Base-by-base conservation (phyloP, 306 rosid genomes). In the Ammopiptanthus mongolicus region DNA sequence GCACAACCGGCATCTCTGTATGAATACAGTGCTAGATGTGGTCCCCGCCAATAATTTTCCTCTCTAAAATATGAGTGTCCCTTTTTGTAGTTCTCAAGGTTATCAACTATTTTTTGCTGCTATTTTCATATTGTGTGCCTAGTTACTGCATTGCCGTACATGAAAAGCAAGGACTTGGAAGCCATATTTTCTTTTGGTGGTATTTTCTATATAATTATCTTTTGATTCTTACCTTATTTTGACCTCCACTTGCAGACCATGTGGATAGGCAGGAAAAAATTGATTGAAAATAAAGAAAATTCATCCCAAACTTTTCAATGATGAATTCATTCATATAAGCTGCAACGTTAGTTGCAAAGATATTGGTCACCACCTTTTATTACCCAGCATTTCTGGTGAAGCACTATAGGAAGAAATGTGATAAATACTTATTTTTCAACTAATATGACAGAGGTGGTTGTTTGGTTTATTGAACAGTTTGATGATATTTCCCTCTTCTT, bases 381-480 rank as follows among this genome's bases (percentile, higher is more conserved):
- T 19, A 12, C 25, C 51, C 56, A 69, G 51, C 31, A 51, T 75
- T 71, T 70, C 59, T 11, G 65, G 18, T 9, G 13, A 76, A 61
- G n/a, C 41, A 41, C 53, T 64, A 13, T 61, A 22, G 55, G 61
- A 50, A 12, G 31, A 37, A 76, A 18, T 31, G 34, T 52, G 9
- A 70, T 70, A 79, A 52, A 22, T 70, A 59, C 62, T 73, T 71
- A 33, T 15, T 62, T 65, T 51, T 67, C 56, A 17, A 47, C 65
- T 65, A 46, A 17, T 61, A 53, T 56, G 39, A 59, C 39, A 74
- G 33, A 48, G 23, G 2, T 36, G 29, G 9, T 74, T 47, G 59
- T 65, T 72, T 82, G 60, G 47, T 72, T 65, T 28, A 61, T 51
- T 68, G 25, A 68, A 78, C 29, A 31, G 21, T 65, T 39, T 71